Conservation (phyloP, 2,329 filamentous ascomycete species). For the Onygenales sp. region DNA sequence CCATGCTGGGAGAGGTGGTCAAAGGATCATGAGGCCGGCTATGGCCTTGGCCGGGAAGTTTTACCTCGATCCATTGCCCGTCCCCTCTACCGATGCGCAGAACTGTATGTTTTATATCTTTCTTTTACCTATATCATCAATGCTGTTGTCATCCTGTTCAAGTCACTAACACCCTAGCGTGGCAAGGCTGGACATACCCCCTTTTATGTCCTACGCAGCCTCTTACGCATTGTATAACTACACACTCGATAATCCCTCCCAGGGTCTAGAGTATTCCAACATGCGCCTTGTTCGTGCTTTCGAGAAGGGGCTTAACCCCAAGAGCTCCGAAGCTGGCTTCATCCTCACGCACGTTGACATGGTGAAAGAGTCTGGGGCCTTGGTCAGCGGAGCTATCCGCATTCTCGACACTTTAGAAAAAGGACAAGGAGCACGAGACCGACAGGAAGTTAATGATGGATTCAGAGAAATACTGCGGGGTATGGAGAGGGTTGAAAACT, state of each 20-base stretch:
- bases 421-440: conserved; percentile 30
- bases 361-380: conserved; percentile 73
- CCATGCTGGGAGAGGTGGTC: conserved; percentile 71
- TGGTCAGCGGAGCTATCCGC: conserved; percentile 63
- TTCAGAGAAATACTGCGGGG: conserved; percentile 53
- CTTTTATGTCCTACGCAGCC: conserved; percentile 78
- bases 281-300: conserved; percentile 84
- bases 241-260: conserved; percentile 45
- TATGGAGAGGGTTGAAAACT: conserved; percentile 61
- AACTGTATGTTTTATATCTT: conserved; percentile 57
- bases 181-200: conserved; percentile 61
- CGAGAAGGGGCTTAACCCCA: conserved; percentile 76
- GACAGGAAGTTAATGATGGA: conserved; percentile 54
- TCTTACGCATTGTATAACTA: conserved; percentile 57
- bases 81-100: conserved; percentile 73
- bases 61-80: conserved; percentile 67
- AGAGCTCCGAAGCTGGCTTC: conserved; percentile 86
- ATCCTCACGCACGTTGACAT: conserved; percentile 95
- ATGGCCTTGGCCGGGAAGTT: conserved; percentile 65
- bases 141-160: conserved; percentile 14
- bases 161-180: conserved; percentile 4
- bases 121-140: neutral
- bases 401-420: conserved; percentile 51
- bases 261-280: conserved; percentile 49
- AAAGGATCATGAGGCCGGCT: conserved; percentile 51